These are phyloP conservation scores for Elymus sibiricus DNA, from an alignment of 176 grass and related monocot genomes.

Conservation along the genomic window DNA sequence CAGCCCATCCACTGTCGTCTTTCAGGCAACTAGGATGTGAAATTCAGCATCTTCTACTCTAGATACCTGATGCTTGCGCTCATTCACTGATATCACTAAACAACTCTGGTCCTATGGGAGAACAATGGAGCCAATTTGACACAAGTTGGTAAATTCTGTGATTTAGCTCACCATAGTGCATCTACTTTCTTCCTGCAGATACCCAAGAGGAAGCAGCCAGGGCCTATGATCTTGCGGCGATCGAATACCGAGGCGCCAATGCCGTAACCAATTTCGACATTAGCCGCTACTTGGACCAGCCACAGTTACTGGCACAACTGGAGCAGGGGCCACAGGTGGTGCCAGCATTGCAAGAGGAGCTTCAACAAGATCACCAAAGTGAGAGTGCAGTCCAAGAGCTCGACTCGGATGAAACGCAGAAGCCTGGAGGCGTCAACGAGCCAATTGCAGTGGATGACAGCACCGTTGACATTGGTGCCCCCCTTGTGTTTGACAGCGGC, in stretches of 20 bases:
- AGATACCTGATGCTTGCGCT: neutral
- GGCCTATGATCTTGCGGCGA: slow-evolving; percentile 97
- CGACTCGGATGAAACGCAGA: neutral
- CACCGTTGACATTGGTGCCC: neutral
- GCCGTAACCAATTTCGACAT: slow-evolving; percentile 89
- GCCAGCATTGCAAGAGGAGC: slow-evolving; percentile 31
- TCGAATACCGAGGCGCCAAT: slow-evolving; percentile 71
- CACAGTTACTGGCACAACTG: slow-evolving; percentile 27
- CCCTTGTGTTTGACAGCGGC: neutral
- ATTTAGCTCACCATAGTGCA: neutral
- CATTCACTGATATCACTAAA: neutral
- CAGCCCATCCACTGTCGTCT: neutral
- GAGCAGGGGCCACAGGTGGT: slow-evolving; percentile 36
- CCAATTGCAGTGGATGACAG: neutral
- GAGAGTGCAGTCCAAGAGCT: slow-evolving; percentile 17
- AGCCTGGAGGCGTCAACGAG: neutral
- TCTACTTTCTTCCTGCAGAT: slow-evolving; percentile 33
- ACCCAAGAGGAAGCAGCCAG: slow-evolving; percentile 93
- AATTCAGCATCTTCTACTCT: slow-evolving; percentile 13
- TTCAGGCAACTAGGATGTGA: neutral
- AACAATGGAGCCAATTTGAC: neutral
- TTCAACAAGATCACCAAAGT: slow-evolving; percentile 22
- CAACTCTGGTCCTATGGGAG: neutral
- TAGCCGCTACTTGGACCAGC: slow-evolving; percentile 62
- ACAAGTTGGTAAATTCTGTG: neutral